phyloP scores from a whole-genome alignment of 1,139 yeast genomes.

The Suhomyces atakaporum region DNA sequence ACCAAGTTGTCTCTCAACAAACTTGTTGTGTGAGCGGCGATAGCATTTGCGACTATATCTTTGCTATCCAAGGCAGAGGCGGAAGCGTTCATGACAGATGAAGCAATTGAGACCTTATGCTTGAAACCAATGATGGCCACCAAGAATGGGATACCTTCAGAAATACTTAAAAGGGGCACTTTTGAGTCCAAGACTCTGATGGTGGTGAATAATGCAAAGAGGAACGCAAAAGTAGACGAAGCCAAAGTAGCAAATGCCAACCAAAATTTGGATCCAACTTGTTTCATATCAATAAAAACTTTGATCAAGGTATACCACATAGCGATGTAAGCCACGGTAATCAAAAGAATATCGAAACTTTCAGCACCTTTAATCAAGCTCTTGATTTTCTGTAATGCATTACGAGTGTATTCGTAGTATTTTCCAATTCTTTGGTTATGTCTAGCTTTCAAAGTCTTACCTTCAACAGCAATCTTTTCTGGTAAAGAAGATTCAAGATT shows the following conservation, averaged over 20 bases:
- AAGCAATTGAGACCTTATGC: slow-evolving; percentile 77
- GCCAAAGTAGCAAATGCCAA: slow-evolving; percentile 79
- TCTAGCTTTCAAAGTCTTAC: slow-evolving; percentile 65
- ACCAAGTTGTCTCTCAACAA: slow-evolving; percentile 79
- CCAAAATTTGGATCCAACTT: slow-evolving; percentile 86
- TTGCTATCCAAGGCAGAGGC: slow-evolving; percentile 43
- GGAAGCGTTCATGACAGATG: slow-evolving; percentile 52
- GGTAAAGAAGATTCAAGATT: slow-evolving; percentile 37
- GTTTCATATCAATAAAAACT: slow-evolving; percentile 78
- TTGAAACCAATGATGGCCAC: slow-evolving; percentile 94
- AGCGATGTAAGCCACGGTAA: slow-evolving; percentile 81
- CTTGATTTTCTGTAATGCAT: slow-evolving; percentile 47
- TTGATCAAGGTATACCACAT: slow-evolving; percentile 86
- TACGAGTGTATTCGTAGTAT: slow-evolving; percentile 60
- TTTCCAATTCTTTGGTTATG: slow-evolving; percentile 64
- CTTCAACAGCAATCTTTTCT: slow-evolving; percentile 38
- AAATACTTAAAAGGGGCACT: slow-evolving; percentile 73
- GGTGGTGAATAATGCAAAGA: slow-evolving; percentile 75
- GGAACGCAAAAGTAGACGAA: slow-evolving; percentile 83
- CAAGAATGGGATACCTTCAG: slow-evolving; percentile 92
- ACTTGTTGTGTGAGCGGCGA: slow-evolving; percentile 65
- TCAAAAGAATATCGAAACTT: slow-evolving; percentile 78
- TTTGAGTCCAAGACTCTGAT: slow-evolving; percentile 53
- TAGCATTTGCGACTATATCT: slow-evolving; percentile 56
- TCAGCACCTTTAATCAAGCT: slow-evolving; percentile 75